Evolutionary conservation across 1,139 yeast genomes (phyloP), one percentile per base, ranked within the genome.

Genomic region (Geotrichum restrictum): DNA sequence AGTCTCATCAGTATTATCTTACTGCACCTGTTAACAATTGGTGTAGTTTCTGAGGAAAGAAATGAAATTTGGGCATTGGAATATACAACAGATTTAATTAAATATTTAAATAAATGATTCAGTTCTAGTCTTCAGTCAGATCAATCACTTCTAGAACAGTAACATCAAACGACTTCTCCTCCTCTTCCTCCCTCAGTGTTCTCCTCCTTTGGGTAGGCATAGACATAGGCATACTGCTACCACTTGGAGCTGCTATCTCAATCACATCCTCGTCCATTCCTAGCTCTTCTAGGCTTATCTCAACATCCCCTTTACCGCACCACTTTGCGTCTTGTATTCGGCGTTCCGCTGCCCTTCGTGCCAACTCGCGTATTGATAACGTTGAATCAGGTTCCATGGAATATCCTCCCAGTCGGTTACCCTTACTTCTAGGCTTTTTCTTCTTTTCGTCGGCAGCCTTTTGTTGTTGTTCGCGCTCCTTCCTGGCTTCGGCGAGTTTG

Each of bases 311-410:
- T 43, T 31, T 49, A 31, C 60, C 71, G 59, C 93, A 85, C 78
- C 82, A 77, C 58, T 78, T 78, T 4, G 77, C 69, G 62, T 85
- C 93, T 18, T 69, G 64, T 7, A 74, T 65, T 52, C 96, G 70
- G 57, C 85, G 69, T 56, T 83, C 82, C 0, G 94, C 87, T 1
- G 96, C 95, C 53, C 74, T 75, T 4, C 82, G 71, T 45, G 83
- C 80, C 59, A 82, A 69, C 37, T 75, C 79, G 48, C 80, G 69
- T 47, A 77, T 57, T 4, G 74, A 67, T n/a, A 14, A 16, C 2
- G 21, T 34, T 32, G 37, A 16, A 1, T 37, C 32, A 8, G 49
- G 18, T 6, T 29, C 44, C 4, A 39, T 45, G 13, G 39, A 39
- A 5, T 60, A 56, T 18, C 56, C 48, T 8, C 68, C 69, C 24